Evolutionary conservation across 805 yeast species (phyloP), one percentile per base, ranked within the genome.

Genomic region (Hanseniaspora guilliermondii): DNA sequence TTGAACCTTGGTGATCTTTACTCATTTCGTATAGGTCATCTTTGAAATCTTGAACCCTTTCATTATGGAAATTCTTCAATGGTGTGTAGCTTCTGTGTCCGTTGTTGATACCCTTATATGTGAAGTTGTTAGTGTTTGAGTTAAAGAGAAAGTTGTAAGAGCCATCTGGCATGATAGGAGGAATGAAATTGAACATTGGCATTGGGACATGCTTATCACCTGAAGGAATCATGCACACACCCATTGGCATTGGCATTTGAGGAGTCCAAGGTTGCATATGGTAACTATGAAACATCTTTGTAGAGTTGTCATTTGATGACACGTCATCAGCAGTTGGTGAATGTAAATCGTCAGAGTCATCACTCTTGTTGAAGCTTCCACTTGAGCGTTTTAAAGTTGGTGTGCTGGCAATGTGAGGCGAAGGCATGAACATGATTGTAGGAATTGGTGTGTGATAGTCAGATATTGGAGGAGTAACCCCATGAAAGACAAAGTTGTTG

Each of bases 1-100:
- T 75, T 65, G 97, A 91, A 8, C 98, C 97, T 65, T 91, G 96
- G 70, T 91, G 97, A 66, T 91, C 98, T 64, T 83, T 87, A 70
- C 97, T 89, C 58, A 93, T 73, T 0, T 85, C 76, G 64, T 79
- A 85, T 53, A 91, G 83, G 56, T 80, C 82, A 46, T 87, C 87
- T 17, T 76, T 70, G 63, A 82, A 85, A 60, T 85, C 88, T 47
- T 75, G 79, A 2, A 50, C 25, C 8, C 11, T 22, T 16, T 50
- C 44, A 7, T 16, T 11, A n/a, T 25, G 38, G 40, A 21, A 27
- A 7, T 24, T 22, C 24, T 17, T 19, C 16, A 11, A 7, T 17
- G 17, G 41, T 6, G 24, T 22, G 14, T 38, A 17, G 24, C 6
- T n/a, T 38, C 21, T 14, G 41, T 38, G 19, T 6, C 30, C 35